These are phyloP conservation scores for Chlamydomonas reinhardtii DNA, from an alignment of 163 green algal species.

Conservation along the genomic window DNA sequence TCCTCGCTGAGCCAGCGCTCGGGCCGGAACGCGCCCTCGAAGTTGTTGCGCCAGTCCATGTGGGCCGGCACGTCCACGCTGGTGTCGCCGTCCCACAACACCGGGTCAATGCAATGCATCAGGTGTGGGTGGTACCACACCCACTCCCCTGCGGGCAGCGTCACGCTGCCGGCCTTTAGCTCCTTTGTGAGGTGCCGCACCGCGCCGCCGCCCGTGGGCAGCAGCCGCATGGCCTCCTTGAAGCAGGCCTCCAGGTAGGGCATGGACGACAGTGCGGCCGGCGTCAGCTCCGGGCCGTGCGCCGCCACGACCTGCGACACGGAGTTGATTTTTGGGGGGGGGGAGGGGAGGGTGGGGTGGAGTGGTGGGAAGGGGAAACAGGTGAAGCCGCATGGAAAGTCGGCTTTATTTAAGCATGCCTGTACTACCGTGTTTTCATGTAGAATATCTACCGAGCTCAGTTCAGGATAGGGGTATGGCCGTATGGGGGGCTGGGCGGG, in stretches of 20 bases:
- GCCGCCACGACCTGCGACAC: not conserved
- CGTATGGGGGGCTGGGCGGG: no score
- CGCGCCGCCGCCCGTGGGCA: not conserved
- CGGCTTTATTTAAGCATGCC: no score
- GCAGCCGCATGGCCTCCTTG: slow-evolving; percentile 49
- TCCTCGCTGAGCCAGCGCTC: slow-evolving; percentile 23
- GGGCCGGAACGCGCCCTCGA: slow-evolving; percentile 29
- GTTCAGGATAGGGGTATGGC: no score
- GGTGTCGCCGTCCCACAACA: slow-evolving; percentile 14
- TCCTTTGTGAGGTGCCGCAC: slow-evolving; percentile 2
- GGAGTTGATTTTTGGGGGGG: no score
- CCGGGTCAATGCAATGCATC: slow-evolving; percentile 38
- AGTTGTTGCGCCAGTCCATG: slow-evolving; percentile 45
- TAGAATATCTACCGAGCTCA: no score
- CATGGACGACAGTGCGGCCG: slow-evolving; percentile 51
- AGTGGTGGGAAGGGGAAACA: no score
- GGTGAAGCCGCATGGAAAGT: no score
- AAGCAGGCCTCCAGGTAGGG: slow-evolving; percentile 52
- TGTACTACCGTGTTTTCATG: no score
- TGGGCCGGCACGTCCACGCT: not conserved
- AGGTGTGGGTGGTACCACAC: slow-evolving; percentile 25
- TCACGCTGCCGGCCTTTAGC: not conserved
- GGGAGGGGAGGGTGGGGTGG: no score
- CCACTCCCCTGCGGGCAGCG: slow-evolving; percentile 1
- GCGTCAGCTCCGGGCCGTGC: slow-evolving; percentile 46